Evolutionary conservation across 2,329 filamentous ascomycete genomes (phyloP).

Genomic region (Colletotrichum sp.): DNA sequence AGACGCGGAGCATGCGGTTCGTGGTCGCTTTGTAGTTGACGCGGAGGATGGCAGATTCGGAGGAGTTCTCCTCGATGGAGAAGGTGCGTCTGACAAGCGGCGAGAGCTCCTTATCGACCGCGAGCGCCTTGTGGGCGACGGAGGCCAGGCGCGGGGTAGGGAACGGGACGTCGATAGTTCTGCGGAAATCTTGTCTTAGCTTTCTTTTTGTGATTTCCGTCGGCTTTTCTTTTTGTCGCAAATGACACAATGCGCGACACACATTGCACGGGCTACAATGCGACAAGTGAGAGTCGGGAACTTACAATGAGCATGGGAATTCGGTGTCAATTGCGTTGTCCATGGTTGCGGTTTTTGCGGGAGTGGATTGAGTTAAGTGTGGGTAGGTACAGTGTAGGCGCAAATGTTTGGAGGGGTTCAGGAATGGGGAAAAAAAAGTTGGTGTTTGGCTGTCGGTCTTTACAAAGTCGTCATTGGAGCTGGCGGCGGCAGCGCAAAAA

Average conservation of each 20-base stretch:
- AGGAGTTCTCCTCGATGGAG: constrained; percentile 45
- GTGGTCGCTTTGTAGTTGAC: constrained; percentile 87
- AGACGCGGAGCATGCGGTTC: constrained; percentile 94
- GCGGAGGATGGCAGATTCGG: constrained; percentile 57
- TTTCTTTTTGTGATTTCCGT: constrained; percentile 13
- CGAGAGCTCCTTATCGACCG: constrained; percentile 90
- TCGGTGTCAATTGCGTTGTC: constrained; percentile 41
- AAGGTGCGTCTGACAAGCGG: constrained; percentile 79
- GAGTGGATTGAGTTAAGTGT: neutral
- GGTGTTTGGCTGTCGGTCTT: neutral
- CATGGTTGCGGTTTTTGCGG: constrained; percentile 35
- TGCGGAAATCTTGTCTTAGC: constrained; percentile 7
- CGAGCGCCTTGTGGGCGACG: constrained; percentile 75
- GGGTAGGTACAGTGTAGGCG: neutral
- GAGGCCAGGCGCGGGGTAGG: constrained; percentile 79
- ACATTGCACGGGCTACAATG: neutral
- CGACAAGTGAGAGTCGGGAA: constrained; percentile 15
- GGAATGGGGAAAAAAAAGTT: neutral
- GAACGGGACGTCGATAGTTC: constrained; percentile 77
- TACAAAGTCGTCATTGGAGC: constrained; percentile 1
- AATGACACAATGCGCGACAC: neutral
- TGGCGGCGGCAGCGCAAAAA: neutral
- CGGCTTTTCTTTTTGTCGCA: neutral
- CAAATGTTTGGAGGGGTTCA: neutral
- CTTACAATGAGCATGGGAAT: constrained; percentile 71